These are phyloP conservation scores for Fusarium sp. DNA, from an alignment of 2,329 filamentous ascomycete genomes.

Conservation along the genomic window DNA sequence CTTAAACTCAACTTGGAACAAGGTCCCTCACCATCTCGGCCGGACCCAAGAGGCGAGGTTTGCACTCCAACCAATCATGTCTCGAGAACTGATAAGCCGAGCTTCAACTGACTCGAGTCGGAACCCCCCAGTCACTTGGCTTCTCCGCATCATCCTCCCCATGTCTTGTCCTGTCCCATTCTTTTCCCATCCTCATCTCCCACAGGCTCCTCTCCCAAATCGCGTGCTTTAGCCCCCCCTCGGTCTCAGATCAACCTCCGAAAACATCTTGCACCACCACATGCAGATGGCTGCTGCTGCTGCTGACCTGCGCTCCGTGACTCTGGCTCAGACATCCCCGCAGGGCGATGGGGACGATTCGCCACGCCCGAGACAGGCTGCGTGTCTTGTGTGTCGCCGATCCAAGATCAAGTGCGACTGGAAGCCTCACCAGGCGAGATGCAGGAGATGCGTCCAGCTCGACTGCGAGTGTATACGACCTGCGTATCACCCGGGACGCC, in stretches of 20 bases:
- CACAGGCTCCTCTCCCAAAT: constrained; percentile 9
- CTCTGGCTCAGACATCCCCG: constrained; percentile 32
- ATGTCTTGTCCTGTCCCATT: not conserved
- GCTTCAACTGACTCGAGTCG: not conserved
- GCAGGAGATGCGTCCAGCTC: constrained; percentile 71
- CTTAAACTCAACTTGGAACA: not conserved
- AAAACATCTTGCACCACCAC: not conserved
- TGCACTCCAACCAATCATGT: constrained; percentile 26
- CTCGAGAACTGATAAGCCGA: not conserved
- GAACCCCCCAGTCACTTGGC: not conserved
- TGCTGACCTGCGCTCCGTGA: constrained; percentile 14
- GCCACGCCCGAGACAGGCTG: constrained; percentile 57
- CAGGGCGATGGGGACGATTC: constrained; percentile 39
- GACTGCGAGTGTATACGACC: constrained; percentile 73
- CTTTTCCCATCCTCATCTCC: constrained; percentile 3
- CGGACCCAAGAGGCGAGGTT: constrained; percentile 14
- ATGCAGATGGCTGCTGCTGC: constrained; percentile 24
- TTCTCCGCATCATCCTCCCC: constrained; percentile 23
- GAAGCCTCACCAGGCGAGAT: constrained; percentile 62
- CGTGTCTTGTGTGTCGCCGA: constrained; percentile 72
- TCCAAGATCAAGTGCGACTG: constrained; percentile 78
- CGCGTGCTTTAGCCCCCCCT: constrained; percentile 18
- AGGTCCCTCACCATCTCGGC: not conserved
- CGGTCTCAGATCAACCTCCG: constrained; percentile 35
- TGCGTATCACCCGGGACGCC: constrained; percentile 78